These are phyloP conservation scores for Lecanicillium sp. DNA, from an alignment of 2,329 filamentous ascomycete genomes.

Conservation along the genomic window DNA sequence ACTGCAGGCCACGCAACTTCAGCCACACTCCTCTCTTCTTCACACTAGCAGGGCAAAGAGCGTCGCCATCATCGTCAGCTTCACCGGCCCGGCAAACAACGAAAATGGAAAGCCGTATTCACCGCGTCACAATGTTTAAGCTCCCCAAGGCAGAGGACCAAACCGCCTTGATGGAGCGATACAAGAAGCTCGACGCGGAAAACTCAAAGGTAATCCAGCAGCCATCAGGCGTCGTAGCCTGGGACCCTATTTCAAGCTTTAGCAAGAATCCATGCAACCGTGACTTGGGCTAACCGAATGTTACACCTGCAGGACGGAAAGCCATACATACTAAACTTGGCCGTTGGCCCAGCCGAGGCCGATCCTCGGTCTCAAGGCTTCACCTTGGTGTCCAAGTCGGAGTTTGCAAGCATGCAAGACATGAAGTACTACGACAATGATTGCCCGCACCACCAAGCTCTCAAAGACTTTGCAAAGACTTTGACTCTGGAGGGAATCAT, in stretches of 20 bases:
- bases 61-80: not conserved
- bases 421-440: conserved; percentile 62
- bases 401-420: conserved; percentile 58
- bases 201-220: conserved; percentile 33
- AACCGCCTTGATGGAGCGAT: conserved; percentile 35
- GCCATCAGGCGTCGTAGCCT: not conserved
- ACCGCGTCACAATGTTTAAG: conserved; percentile 48
- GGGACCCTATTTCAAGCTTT: not conserved
- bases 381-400: conserved; percentile 55
- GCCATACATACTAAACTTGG: conserved; percentile 56
- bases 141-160: conserved; percentile 35
- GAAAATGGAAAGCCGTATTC: conserved; percentile 35
- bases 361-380: conserved; percentile 58
- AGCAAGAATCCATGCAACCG: not conserved
- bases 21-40: no score
- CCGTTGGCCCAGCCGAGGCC: conserved; percentile 44
- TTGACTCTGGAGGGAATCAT: conserved; percentile 28
- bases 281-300: not conserved
- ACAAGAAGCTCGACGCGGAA: conserved; percentile 30
- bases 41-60: no score
- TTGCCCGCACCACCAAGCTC: conserved; percentile 33
- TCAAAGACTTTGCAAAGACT: conserved; percentile 28
- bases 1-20: no score
- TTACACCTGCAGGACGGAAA: conserved; percentile 52
- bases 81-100: conserved; percentile 2